A percentile compares a stretch with the other conserved stretches of the same genome.
These are phyloP conservation scores for Geotrichum histeridarum DNA, from an alignment of 1,139 yeast genomes.

Conservation along the genomic window DNA sequence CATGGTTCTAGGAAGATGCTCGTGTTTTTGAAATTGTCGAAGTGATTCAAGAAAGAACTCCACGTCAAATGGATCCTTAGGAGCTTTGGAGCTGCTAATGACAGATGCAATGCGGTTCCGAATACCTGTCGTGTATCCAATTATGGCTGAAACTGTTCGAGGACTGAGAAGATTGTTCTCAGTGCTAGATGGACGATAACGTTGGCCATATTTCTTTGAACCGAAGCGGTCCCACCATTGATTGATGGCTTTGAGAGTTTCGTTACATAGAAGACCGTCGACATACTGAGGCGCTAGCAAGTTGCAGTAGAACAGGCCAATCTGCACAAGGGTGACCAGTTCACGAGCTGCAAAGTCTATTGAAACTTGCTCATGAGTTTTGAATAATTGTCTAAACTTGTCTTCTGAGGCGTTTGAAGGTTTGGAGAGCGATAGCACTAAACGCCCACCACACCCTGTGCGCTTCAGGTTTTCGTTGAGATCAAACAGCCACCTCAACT, in stretches of 20 bases:
- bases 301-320: constrained; percentile 71
- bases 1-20: constrained; percentile 52
- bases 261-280: constrained; percentile 78
- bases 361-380: constrained; percentile 50
- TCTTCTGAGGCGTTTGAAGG: constrained; percentile 78
- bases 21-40: constrained; percentile 63
- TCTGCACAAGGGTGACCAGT: constrained; percentile 67
- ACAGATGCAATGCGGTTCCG: constrained; percentile 65
- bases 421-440: constrained; percentile 60
- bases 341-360: constrained; percentile 67
- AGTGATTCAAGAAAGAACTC: constrained; percentile 59
- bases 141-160: constrained; percentile 57
- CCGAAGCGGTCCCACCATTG: constrained; percentile 86
- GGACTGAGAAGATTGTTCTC: constrained; percentile 52
- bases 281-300: constrained; percentile 62
- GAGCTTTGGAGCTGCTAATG: constrained; percentile 58
- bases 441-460: constrained; percentile 79
- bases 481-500: constrained; percentile 52
- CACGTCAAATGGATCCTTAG: constrained; percentile 83
- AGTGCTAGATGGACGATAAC: constrained; percentile 42
- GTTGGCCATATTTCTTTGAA: constrained; percentile 45
- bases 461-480: constrained; percentile 74
- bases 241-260: constrained; percentile 64
- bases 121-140: constrained; percentile 65
- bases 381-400: constrained; percentile 74